Percentiles rank a stretch among this genome's conserved stretches.
Conservation (phyloP, 139 green algal genomes). For the Chlamydomonas sp. region DNA sequence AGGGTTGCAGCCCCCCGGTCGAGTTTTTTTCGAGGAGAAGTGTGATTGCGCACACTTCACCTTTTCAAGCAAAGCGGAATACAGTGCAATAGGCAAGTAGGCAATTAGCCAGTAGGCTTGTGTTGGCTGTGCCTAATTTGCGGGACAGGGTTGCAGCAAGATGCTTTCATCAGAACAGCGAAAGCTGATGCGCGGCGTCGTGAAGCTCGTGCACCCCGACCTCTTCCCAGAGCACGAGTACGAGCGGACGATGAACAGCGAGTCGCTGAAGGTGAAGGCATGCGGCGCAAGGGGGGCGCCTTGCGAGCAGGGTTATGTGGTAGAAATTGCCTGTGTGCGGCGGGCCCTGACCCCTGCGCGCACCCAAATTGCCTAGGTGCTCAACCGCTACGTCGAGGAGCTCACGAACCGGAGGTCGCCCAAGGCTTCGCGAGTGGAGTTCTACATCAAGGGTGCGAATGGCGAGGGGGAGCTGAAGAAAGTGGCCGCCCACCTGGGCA, state of each 20-base stretch:
- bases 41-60: too few relatives aligned
- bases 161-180: neutral
- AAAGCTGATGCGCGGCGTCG: constrained; percentile 25
- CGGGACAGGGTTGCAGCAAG: constrained; percentile 13
- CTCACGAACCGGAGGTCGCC: constrained; percentile 35
- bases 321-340: too few relatives aligned
- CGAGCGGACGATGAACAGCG: constrained; percentile 65
- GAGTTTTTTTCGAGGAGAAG: too few relatives aligned
- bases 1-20: too few relatives aligned
- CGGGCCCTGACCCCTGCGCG: neutral
- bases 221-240: constrained; percentile 63
- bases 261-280: constrained; percentile 71
- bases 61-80: too few relatives aligned
- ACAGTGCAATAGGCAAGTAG: too few relatives aligned
- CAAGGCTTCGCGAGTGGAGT: constrained; percentile 36
- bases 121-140: too few relatives aligned
- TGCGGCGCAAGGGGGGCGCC: too few relatives aligned
- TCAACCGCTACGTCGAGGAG: constrained; percentile 76
- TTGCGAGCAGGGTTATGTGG: neutral
- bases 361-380: constrained; percentile 27
- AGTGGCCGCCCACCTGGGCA: constrained; percentile 31
- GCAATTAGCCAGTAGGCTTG: too few relatives aligned
- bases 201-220: constrained; percentile 77
- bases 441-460: constrained; percentile 48
- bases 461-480: constrained; percentile 22